These are phyloP conservation scores for Suillus fuscotomentosus DNA, from an alignment of 768 basidiomycete species.

Conservation along the genomic window DNA sequence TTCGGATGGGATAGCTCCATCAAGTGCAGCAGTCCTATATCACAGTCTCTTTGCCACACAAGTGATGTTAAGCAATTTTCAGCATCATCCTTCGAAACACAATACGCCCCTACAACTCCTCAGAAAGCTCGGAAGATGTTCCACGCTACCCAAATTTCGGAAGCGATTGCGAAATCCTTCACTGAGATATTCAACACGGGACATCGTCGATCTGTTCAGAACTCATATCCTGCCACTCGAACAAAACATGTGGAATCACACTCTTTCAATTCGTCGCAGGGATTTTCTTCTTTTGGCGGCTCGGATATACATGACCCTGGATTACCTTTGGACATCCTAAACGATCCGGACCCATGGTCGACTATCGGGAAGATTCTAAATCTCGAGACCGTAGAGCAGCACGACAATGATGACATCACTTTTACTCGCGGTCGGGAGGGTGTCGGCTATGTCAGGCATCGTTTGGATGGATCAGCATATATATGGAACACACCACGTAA, in stretches of 20 bases:
- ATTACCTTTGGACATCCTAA: conserved; percentile 23
- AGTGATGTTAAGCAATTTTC: neutral
- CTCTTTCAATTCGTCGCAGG: neutral
- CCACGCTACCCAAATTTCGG: neutral
- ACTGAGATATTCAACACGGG: neutral
- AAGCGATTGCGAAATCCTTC: neutral
- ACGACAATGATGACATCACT: conserved; percentile 4
- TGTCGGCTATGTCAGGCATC: conserved; percentile 18
- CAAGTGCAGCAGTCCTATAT: neutral
- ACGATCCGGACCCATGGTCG: conserved; percentile 31
- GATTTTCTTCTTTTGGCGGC: neutral
- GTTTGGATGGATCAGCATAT: neutral
- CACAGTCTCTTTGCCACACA: neutral
- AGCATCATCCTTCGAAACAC: neutral
- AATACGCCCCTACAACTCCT: neutral
- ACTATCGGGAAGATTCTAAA: conserved; percentile 27
- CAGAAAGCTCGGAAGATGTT: neutral
- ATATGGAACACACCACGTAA: neutral
- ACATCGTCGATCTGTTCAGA: neutral
- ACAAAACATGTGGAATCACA: neutral
- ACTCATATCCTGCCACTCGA: neutral
- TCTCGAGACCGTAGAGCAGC: conserved; percentile 5
- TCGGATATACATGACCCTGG: neutral
- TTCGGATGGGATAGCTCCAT: neutral
- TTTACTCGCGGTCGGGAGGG: conserved; percentile 27